Evolutionary conservation across 1,284 basidiomycete species (phyloP).

Genomic region (Leccinum insolens): DNA sequence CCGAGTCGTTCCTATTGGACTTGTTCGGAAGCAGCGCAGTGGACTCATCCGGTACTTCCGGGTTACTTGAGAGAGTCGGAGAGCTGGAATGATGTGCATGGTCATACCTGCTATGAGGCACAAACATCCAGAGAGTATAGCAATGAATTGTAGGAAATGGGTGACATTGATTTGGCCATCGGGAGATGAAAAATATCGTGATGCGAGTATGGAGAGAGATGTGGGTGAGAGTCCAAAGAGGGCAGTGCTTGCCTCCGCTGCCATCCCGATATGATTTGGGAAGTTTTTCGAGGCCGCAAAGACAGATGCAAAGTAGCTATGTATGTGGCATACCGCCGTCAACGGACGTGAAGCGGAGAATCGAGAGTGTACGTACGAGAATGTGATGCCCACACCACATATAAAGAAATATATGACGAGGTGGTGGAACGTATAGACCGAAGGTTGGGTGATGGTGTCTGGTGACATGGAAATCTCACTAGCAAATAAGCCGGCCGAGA

Average conservation of each 20-base stretch:
- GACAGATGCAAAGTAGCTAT: slow-evolving; percentile 72
- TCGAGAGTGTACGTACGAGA: slow-evolving; percentile 54
- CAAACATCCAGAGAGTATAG: slow-evolving; percentile 51
- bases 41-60: slow-evolving; percentile 41
- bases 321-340: slow-evolving; percentile 4
- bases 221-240: slow-evolving; percentile 78
- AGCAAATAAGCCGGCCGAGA: slow-evolving; percentile 58
- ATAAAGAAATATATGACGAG: slow-evolving; percentile 64
- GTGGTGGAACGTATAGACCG: slow-evolving; percentile 49
- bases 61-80: slow-evolving; percentile 39
- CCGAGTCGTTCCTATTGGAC: slow-evolving; percentile 12
- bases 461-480: slow-evolving; percentile 49
- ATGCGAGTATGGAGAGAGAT: slow-evolving; percentile 67
- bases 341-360: background rate
- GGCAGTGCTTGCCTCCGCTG: slow-evolving; percentile 68
- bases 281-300: slow-evolving; percentile 76
- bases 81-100: slow-evolving; percentile 38
- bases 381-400: slow-evolving; percentile 68
- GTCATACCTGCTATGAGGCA: slow-evolving; percentile 57
- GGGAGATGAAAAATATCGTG: slow-evolving; percentile 55
- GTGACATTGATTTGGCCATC: slow-evolving; percentile 56
- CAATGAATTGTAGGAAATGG: slow-evolving; percentile 58
- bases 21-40: slow-evolving; percentile 43
- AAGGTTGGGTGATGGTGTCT: slow-evolving; percentile 39
- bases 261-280: slow-evolving; percentile 62